phyloP scores from a whole-genome alignment of 805 yeast species.

The Starmerella khaoyaiensis region DNA sequence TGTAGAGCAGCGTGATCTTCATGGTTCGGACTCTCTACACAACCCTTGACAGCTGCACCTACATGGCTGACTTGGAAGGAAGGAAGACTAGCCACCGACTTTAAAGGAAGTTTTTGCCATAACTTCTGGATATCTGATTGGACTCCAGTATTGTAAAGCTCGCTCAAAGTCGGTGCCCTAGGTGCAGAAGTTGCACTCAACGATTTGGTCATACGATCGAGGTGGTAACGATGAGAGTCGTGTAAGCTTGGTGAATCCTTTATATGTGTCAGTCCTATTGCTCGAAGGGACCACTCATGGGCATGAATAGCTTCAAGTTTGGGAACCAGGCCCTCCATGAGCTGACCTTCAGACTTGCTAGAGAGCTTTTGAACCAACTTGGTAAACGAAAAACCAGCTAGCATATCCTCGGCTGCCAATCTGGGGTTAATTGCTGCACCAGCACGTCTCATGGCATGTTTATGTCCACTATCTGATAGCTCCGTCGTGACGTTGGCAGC shows the following conservation, averaged over 20 bases:
- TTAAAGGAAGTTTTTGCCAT: constrained; percentile 16
- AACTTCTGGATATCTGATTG: constrained; percentile 1
- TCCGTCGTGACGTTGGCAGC: constrained; percentile 66
- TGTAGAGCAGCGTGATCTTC: constrained; percentile 78
- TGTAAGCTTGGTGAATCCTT: constrained; percentile 12
- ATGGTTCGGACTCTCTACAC: constrained; percentile 40
- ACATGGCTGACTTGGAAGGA: constrained; percentile 73
- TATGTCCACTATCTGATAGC: constrained; percentile 80
- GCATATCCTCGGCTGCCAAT: constrained; percentile 46
- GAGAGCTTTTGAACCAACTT: constrained; percentile 52
- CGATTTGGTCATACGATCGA: constrained; percentile 2
- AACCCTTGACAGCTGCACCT: constrained; percentile 53
- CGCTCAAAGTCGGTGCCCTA: constrained; percentile 8
- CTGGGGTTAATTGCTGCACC: constrained; percentile 49
- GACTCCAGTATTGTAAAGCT: constrained; percentile 1
- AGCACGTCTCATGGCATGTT: constrained; percentile 60
- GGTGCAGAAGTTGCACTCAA: constrained; percentile 28
- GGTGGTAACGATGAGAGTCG: constrained; percentile 8
- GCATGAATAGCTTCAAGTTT: constrained; percentile 33
- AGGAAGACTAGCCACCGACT: constrained; percentile 55
- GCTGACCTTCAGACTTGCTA: constrained; percentile 36
- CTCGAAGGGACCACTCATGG: constrained; percentile 17
- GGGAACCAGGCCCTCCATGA: constrained; percentile 47
- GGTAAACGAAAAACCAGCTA: constrained; percentile 69
- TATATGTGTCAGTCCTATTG: constrained; percentile 23